These are phyloP conservation scores for Phytophthora chlamydospora DNA, from an alignment of 352 stramenopile species.

Conservation along the genomic window DNA sequence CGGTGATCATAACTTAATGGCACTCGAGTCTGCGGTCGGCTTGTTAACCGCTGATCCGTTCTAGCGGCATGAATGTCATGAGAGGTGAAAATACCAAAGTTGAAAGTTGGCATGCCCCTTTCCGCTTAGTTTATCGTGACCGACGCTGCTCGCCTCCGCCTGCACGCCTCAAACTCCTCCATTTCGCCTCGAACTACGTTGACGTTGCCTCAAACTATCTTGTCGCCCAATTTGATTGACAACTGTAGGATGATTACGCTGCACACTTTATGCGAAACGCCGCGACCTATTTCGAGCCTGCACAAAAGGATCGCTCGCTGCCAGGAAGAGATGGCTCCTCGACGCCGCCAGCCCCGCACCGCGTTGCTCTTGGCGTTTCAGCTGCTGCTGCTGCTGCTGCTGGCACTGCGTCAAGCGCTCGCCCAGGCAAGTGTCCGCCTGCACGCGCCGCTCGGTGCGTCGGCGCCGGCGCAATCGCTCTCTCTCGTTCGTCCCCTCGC, in stretches of 20 bases:
- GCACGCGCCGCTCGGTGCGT: background rate
- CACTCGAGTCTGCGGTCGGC: too few relatives aligned
- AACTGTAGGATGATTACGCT: constrained; percentile 8
- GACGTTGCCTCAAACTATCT: constrained; percentile 14
- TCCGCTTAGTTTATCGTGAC: too few relatives aligned
- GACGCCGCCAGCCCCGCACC: background rate
- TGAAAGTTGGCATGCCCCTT: too few relatives aligned
- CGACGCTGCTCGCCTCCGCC: too few relatives aligned
- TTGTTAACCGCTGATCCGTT: too few relatives aligned
- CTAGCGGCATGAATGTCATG: too few relatives aligned
- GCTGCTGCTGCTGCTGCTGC: constrained; percentile 9
- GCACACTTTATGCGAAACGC: constrained; percentile 12
- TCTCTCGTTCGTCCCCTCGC: constrained; percentile 20
- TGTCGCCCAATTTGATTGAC: constrained; percentile 12
- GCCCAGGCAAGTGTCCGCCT: constrained; percentile 20
- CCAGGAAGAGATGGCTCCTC: background rate
- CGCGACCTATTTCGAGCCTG: constrained; percentile 6
- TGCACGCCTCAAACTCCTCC: background rate
- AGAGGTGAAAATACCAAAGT: too few relatives aligned
- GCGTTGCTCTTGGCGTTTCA: constrained; percentile 7
- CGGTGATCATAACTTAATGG: too few relatives aligned
- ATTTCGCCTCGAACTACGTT: background rate
- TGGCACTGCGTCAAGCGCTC: background rate
- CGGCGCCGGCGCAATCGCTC: constrained; percentile 15
- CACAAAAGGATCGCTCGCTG: constrained; percentile 3